Evolutionary conservation across 345 rosid genomes (phyloP), one percentile per base, ranked within the genome.

Genomic region (Microcos paniculata): DNA sequence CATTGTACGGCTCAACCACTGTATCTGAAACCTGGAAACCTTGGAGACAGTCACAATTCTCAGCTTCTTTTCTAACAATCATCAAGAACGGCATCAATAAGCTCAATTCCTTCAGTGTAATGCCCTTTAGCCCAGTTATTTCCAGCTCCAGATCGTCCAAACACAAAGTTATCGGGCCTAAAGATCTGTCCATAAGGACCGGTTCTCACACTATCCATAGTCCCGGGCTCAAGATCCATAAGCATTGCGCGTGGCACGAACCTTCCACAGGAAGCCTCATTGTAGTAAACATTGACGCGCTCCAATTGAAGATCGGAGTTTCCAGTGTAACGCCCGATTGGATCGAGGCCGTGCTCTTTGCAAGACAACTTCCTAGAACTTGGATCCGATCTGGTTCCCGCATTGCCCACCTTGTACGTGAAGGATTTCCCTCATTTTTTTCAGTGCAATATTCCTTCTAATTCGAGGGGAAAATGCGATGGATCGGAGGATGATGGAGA

Each of bases 131-230:
- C n/a, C n/a, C n/a, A n/a, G n/a, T n/a, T n/a, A n/a, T n/a, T n/a
- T n/a, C n/a, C n/a, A n/a, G n/a, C n/a, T n/a, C n/a, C n/a, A n/a
- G n/a, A n/a, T n/a, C n/a, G n/a, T n/a, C n/a, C n/a, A n/a, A n/a
- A n/a, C n/a, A n/a, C n/a, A n/a, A n/a, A n/a, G n/a, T n/a, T n/a
- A n/a, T n/a, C n/a, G n/a, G n/a, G n/a, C n/a, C n/a, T n/a, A n/a
- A n/a, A n/a, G n/a, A n/a, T n/a, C n/a, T n/a, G n/a, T n/a, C 81
- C 81, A 58, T 73, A 79, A 3, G 81, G 81, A 4, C 83, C 80
- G 35, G 83, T 72, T n/a, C 80, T 70, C 18, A 80, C 77, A 61
- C 83, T 80, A 70, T 80, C 79, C 79, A 77, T 70, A 24, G 74
- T 77, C 19, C 79, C 79, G 2, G 72, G 81, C 30, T 79, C 81